Percentiles rank a stretch among this genome's conserved stretches.
Evolutionary conservation across 2,329 filamentous ascomycete genomes (phyloP).

Genomic region (Cladosporium cucumerinum): DNA sequence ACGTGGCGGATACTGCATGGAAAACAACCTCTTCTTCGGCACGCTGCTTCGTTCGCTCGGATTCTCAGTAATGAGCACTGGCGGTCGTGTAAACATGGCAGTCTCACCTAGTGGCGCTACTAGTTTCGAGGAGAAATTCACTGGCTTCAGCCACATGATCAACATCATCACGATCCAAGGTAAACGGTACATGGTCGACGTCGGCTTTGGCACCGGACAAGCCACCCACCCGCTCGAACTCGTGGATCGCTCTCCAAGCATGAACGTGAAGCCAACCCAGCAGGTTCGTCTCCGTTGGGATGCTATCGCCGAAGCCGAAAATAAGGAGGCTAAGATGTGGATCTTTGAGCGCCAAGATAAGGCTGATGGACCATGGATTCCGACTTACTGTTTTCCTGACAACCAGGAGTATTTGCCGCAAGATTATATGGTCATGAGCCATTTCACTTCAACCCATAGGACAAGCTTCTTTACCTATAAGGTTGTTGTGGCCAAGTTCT

Average conservation of each 20-base stretch:
- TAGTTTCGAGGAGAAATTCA: slow-evolving; percentile 3
- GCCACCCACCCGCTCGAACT: slow-evolving; percentile 58
- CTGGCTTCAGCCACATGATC: slow-evolving; percentile 40
- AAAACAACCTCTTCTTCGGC: slow-evolving; percentile 53
- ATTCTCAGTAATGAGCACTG: slow-evolving; percentile 42
- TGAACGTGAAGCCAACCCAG: slow-evolving; percentile 12
- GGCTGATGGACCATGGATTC: slow-evolving; percentile 51
- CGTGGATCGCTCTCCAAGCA: slow-evolving; percentile 40
- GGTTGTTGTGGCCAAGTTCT: slow-evolving; percentile 53
- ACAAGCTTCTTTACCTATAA: slow-evolving; percentile 53
- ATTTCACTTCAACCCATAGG: slow-evolving; percentile 49
- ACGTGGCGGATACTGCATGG: slow-evolving; percentile 60
- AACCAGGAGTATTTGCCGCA: slow-evolving; percentile 55
- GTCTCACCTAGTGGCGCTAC: slow-evolving; percentile 1
- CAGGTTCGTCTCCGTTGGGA: slow-evolving; percentile 23
- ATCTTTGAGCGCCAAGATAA: slow-evolving; percentile 37
- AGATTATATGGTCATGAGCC: slow-evolving; percentile 62
- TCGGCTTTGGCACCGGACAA: slow-evolving; percentile 63
- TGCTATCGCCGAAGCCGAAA: slow-evolving; percentile 22
- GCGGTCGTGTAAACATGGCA: slow-evolving; percentile 37
- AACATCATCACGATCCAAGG: slow-evolving; percentile 46
- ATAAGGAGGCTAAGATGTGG: slow-evolving; percentile 39
- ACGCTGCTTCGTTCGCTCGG: slow-evolving; percentile 51
- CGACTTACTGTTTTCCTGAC: slow-evolving; percentile 63
- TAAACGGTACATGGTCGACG: slow-evolving; percentile 56